Base-by-base conservation (phyloP, 192 early-diverging fungal species). In the Dissophora ornata region DNA sequence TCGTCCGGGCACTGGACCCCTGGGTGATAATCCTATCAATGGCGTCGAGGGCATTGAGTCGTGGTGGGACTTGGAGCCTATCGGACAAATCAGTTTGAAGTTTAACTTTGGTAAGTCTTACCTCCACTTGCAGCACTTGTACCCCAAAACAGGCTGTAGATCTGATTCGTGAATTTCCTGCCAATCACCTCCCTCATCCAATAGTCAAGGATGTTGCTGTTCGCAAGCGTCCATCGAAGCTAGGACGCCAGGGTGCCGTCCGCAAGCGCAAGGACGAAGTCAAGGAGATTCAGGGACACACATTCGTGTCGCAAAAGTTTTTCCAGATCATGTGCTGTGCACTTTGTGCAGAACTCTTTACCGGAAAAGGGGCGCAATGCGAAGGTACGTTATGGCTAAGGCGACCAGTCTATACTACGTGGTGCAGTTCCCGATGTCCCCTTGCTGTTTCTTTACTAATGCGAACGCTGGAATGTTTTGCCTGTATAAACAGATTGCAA, bases 271-370 rank as follows among this genome's bases (percentile, higher is more conserved):
- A 94, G 68, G 95, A 96, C 56, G 87, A 92, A 18, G 87, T 94
- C n/a, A 89, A 84, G 13, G 95, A 96, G 54, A 88, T 92, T 82
- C 93, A 92, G 51, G 97, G 98, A 2, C 98, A 99, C 71, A 95
- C 96, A 73, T 98, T 99, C 79, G 90, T 90, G 57, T 83, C 91
- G 21, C 88, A 93, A 62, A 91, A 91, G 62, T 97, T 95, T 52
- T 98, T 97, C 81, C 94, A 96, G 66, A 95, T 98, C 64, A 96
- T 98, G 96, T 94, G 94, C 80, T 99, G 98, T 84, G 96, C 97
- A 2, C 82, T 95, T 4, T 99, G 98, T 82, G 82, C 87, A 45
- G 98, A 98, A 48, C 95, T 98, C 57, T 87, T 99, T 33, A 91
- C 96, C 19, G 95, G 92, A 64, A 83, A 88, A 38, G 96, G 94